Conservation (phyloP, 768 basidiomycete species). For the Stropharia rugosoannulata region DNA sequence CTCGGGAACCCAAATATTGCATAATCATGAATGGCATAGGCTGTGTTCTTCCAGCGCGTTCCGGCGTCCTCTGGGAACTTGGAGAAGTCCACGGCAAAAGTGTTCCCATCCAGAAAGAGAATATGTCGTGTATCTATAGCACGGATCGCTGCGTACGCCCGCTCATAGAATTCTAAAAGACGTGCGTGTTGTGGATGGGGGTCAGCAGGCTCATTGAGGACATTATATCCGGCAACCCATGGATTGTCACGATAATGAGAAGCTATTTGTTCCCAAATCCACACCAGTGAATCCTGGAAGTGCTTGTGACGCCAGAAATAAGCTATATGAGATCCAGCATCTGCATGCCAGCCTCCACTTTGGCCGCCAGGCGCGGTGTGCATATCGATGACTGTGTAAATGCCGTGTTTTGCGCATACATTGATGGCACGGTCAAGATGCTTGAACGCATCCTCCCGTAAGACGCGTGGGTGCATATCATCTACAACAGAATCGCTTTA, state of each 20-base stretch:
- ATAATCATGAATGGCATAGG: constrained; percentile 81
- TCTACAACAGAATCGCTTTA: constrained; percentile 28
- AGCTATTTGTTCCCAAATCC: constrained; percentile 77
- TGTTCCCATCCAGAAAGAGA: constrained; percentile 83
- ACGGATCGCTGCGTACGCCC: constrained; percentile 67
- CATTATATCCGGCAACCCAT: constrained; percentile 87
- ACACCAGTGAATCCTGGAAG: constrained; percentile 75
- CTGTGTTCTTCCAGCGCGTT: constrained; percentile 63
- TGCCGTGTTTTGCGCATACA: constrained; percentile 67
- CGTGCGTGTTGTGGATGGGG: constrained; percentile 50
- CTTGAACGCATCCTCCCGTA: constrained; percentile 76
- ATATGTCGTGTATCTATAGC: constrained; percentile 66
- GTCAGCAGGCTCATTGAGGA: constrained; percentile 81
- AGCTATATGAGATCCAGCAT: constrained; percentile 63
- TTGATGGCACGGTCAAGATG: constrained; percentile 79
- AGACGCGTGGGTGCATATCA: constrained; percentile 79
- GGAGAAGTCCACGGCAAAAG: constrained; percentile 77
- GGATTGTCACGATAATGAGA: constrained; percentile 69
- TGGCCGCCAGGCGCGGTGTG: constrained; percentile 77
- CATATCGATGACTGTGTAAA: constrained; percentile 80
- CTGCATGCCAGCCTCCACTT: constrained; percentile 81
- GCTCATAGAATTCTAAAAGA: constrained; percentile 65
- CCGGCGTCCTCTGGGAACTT: constrained; percentile 61
- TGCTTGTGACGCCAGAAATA: constrained; percentile 82
- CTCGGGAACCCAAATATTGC: constrained; percentile 69